Evolutionary conservation across 2,329 filamentous ascomycete genomes (phyloP), one percentile per base, ranked within the genome.

Genomic region (Fusarium aywerte): DNA sequence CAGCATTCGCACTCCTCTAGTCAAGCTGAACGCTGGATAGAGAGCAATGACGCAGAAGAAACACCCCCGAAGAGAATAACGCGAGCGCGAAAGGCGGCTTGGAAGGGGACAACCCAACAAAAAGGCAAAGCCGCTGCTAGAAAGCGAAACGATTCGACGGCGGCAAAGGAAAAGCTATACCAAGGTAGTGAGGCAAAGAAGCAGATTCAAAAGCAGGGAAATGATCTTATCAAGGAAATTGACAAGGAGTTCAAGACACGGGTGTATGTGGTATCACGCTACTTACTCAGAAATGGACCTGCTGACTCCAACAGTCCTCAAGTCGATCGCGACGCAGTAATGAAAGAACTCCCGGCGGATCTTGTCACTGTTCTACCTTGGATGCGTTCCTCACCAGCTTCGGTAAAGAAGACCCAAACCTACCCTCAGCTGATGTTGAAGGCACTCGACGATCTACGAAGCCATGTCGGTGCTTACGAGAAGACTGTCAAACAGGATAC

Each of bases 381-480:
- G 69, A 55, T 64, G 38, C 36, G 20, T 15, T 33, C 16, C 18
- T 38, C 64, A 16, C 31, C 49, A 9, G 42, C 32, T 20, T 33
- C 35, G 6, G n/a, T 58, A 10, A 51, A 25, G 15, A 31, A 43
- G 29, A 12, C 32, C 10, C 35, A 58, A 42, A 25, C 29, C 27
- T 53, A 58, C 25, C 44, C 63, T 16, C 45, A 62, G 16, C 25
- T 62, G 9, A 58, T 68, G 42, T 29, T 60, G 10, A 59, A 57
- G 21, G 51, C 54, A 9, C 63, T 75, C 18, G 48, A 73, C 5
- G 51, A 65, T 13, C 66, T 75, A 23, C 62, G 71, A 7, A 42
- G n/a, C 2, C 43, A 71, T 3, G 50, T 71, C 4, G 62, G 62
- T 13, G 54, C 63, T 15, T 79, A 76, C 51, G 70, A 74, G 27